phyloP scores from a whole-genome alignment of 2,329 filamentous ascomycete species.

The Verticillium klebahnii region DNA sequence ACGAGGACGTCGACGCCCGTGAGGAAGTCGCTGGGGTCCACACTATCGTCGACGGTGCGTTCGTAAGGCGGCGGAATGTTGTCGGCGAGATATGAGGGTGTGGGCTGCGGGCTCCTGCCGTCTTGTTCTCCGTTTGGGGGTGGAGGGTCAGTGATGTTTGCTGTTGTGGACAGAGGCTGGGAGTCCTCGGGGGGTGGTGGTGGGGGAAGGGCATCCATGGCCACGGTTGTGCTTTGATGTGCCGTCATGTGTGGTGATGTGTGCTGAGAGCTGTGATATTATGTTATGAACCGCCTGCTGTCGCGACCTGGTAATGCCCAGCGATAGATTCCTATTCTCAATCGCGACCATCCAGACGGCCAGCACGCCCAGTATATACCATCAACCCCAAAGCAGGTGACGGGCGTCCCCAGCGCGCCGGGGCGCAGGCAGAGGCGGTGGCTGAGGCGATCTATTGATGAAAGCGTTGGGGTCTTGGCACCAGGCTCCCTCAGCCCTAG shows the following conservation, averaged over 20 bases:
- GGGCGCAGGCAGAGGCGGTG: neutral
- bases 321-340: no score
- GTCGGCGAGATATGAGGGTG: neutral
- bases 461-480: neutral
- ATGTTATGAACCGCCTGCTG: no score
- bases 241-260: no score
- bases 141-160: no score
- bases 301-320: no score
- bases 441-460: neutral
- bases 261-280: no score
- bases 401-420: no score
- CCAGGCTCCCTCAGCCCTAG: neutral
- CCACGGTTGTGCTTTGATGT: no score
- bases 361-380: no score
- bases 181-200: neutral
- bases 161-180: no score
- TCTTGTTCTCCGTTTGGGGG: neutral
- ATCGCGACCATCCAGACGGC: neutral
- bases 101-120: neutral
- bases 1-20: neutral
- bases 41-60: neutral
- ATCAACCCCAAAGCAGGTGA: no score
- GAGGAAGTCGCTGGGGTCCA: neutral
- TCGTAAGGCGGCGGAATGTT: neutral
- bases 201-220: neutral